Evolutionary conservation across 768 basidiomycete species (phyloP).

Genomic region (Podaxis sp.): DNA sequence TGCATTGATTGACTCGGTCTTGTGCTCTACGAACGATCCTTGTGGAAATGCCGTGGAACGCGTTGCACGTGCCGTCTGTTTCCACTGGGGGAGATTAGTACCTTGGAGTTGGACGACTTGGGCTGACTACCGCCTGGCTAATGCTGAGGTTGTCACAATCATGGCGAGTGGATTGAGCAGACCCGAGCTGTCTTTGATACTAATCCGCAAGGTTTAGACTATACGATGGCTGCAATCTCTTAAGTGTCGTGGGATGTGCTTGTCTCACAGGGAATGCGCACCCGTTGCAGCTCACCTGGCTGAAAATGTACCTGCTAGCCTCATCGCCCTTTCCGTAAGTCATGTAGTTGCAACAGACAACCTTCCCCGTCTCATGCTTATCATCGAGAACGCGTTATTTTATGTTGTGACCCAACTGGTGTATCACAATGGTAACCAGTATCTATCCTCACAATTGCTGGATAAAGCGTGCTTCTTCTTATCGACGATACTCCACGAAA

Average conservation of each 20-base stretch:
- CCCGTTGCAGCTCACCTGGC: neutral
- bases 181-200: neutral
- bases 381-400: neutral
- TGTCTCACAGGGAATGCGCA: neutral
- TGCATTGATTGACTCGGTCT: conserved; percentile 1
- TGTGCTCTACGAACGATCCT: neutral
- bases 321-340: conserved; percentile 11
- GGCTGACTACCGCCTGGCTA: conserved; percentile 50
- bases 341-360: no score
- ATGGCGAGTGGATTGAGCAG: conserved; percentile 38
- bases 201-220: neutral
- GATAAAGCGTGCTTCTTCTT: conserved; percentile 5
- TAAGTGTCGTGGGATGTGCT: neutral
- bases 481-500: neutral
- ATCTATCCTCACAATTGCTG: neutral
- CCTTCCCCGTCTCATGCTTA: neutral
- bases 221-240: conserved; percentile 9
- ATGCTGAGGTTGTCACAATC: conserved; percentile 47
- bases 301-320: neutral
- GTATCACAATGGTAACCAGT: neutral
- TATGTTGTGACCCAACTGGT: neutral
- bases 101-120: conserved; percentile 70
- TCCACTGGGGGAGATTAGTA: conserved; percentile 56
- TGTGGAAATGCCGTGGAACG: neutral
- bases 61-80: conserved; percentile 44